Percentiles rank a stretch among this genome's conserved stretches.
Conservation (phyloP, 2,329 filamentous ascomycete genomes). For the Colletotrichum sublineola region DNA sequence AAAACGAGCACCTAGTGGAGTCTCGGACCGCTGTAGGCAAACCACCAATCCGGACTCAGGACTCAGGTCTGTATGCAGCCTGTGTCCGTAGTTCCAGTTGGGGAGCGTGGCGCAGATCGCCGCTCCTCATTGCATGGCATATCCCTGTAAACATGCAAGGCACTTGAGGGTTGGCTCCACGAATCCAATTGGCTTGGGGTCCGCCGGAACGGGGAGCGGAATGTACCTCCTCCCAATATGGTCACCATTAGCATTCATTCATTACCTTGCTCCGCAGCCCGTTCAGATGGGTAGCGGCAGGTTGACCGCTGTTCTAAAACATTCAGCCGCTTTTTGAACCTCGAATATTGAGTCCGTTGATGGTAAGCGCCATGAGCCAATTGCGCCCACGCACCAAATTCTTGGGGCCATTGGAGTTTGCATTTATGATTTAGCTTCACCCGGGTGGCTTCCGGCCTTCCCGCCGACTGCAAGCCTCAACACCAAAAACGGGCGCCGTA, state of each 20-base stretch:
- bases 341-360: not conserved
- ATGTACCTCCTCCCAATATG: not conserved
- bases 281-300: not conserved
- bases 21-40: not conserved
- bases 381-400: constrained; percentile 3
- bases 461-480: constrained; percentile 17
- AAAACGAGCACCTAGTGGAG: not conserved
- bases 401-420: constrained; percentile 1
- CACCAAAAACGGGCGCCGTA: not conserved
- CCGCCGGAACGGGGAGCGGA: constrained; percentile 13
- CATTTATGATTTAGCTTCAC: not conserved
- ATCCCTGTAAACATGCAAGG: constrained; percentile 36
- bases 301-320: constrained; percentile 6
- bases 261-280: not conserved
- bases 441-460: constrained; percentile 25
- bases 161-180: constrained; percentile 9
- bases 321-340: not conserved
- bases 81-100: not conserved
- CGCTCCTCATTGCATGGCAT: not conserved
- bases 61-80: not conserved
- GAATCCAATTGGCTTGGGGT: constrained; percentile 17
- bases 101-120: constrained; percentile 21
- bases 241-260: not conserved
- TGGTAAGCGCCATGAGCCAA: not conserved
- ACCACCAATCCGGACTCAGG: constrained; percentile 1